A percentile compares a stretch with the other conserved stretches of the same genome.
Evolutionary conservation across 345 rosid genomes (phyloP).

Genomic region (Linum lewisii): DNA sequence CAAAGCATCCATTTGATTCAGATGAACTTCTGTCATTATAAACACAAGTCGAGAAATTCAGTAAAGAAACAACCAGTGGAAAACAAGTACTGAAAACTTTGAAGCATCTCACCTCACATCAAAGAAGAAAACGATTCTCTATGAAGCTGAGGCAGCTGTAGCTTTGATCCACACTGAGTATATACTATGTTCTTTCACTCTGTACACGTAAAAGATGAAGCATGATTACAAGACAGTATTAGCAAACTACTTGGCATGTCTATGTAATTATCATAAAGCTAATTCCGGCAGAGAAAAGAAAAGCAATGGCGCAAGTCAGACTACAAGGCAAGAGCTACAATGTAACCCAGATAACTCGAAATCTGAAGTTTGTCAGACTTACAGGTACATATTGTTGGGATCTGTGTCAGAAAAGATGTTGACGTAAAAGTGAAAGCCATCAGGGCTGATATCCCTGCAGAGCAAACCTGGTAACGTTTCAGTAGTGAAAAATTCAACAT

Average conservation of each 20-base stretch:
- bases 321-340: too few species aligned
- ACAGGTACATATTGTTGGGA: slow-evolving; percentile 44
- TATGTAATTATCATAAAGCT: background rate
- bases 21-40: too few species aligned
- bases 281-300: too few species aligned
- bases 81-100: background rate
- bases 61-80: background rate
- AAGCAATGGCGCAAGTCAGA: too few species aligned
- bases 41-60: background rate
- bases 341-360: too few species aligned
- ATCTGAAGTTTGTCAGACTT: slow-evolving; percentile 21
- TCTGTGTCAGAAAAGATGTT: slow-evolving; percentile 69
- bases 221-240: background rate
- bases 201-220: background rate
- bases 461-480: slow-evolving; percentile 54
- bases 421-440: slow-evolving; percentile 74
- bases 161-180: slow-evolving; percentile 1
- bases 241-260: background rate
- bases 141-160: background rate
- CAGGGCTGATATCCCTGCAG: slow-evolving; percentile 82
- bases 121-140: background rate
- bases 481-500: slow-evolving; percentile 3
- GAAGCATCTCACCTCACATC: background rate
- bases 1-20: too few species aligned
- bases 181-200: background rate